Percentiles rank a stretch among this genome's conserved stretches.
Conservation (phyloP, 2,329 filamentous ascomycete genomes). For the Ophiostoma quercus region DNA sequence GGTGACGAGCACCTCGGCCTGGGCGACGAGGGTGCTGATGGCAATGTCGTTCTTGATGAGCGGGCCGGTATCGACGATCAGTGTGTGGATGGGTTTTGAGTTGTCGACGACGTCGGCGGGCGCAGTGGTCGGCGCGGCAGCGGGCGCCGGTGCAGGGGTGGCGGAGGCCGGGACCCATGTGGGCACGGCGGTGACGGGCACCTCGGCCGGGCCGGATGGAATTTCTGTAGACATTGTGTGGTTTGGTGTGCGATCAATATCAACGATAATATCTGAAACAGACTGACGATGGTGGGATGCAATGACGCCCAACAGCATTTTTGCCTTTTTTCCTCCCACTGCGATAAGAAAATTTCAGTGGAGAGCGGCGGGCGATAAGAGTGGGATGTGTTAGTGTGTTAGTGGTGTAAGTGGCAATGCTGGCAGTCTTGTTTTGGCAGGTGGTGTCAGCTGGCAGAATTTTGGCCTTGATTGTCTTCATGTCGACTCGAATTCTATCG, state of each 20-base stretch:
- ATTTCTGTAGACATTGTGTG: neutral
- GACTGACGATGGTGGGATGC: neutral
- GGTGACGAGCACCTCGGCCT: slow-evolving; percentile 73
- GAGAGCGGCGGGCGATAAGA: slow-evolving; percentile 13
- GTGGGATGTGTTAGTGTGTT: neutral
- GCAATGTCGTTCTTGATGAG: slow-evolving; percentile 90
- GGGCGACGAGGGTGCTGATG: slow-evolving; percentile 72
- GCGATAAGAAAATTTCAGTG: slow-evolving; percentile 21
- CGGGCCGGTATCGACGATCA: slow-evolving; percentile 86
- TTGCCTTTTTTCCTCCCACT: slow-evolving; percentile 20
- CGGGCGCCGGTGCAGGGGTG: neutral
- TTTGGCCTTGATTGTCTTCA: neutral
- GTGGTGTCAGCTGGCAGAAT: neutral
- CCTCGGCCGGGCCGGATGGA: neutral
- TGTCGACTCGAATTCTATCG: too few species aligned
- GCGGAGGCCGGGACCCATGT: slow-evolving; percentile 8
- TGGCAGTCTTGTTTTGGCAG: neutral
- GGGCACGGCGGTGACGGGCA: slow-evolving; percentile 11
- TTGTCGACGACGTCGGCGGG: neutral
- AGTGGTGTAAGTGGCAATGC: neutral
- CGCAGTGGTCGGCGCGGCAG: neutral
- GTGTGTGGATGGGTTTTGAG: slow-evolving; percentile 68
- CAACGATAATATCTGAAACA: neutral
- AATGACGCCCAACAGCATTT: slow-evolving; percentile 18
- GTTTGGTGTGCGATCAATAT: neutral